Evolutionary conservation across 305 asterid species (phyloP).

Genomic region (Rubia peregrina): DNA sequence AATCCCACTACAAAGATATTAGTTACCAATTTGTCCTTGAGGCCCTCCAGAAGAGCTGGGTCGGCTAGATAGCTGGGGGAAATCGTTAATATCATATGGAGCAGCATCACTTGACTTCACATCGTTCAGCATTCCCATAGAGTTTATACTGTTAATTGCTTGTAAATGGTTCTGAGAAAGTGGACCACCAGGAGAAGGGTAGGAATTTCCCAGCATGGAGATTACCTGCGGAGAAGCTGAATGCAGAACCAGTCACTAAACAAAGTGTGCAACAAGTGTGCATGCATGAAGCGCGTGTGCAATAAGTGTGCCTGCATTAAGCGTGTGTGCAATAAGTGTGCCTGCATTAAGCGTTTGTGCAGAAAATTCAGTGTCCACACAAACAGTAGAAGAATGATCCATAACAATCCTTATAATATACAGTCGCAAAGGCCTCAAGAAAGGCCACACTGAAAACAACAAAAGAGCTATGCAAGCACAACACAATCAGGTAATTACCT

Average conservation of each 20-base stretch:
- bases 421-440: background rate
- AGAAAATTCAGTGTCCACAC: background rate
- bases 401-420: background rate
- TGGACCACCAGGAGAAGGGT: constrained; percentile 77
- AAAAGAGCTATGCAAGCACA: background rate
- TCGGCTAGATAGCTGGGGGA: constrained; percentile 87
- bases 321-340: no score
- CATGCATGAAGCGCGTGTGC: no score
- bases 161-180: constrained; percentile 86
- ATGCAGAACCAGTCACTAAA: constrained; percentile 28
- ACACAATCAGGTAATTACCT: constrained; percentile 39
- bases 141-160: constrained; percentile 54
- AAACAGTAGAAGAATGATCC: background rate
- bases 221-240: constrained; percentile 97
- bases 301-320: no score
- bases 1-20: constrained; percentile 12
- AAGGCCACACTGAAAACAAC: background rate
- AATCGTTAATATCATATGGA: constrained; percentile 93
- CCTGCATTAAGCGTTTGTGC: no score
- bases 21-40: constrained; percentile 85
- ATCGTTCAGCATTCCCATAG: constrained; percentile 85
- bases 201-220: constrained; percentile 81
- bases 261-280: background rate
- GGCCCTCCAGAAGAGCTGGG: constrained; percentile 99
- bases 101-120: constrained; percentile 78